These are phyloP conservation scores for Colletotrichum echinochloae DNA, from an alignment of 2,329 filamentous ascomycete genomes.

Conservation along the genomic window DNA sequence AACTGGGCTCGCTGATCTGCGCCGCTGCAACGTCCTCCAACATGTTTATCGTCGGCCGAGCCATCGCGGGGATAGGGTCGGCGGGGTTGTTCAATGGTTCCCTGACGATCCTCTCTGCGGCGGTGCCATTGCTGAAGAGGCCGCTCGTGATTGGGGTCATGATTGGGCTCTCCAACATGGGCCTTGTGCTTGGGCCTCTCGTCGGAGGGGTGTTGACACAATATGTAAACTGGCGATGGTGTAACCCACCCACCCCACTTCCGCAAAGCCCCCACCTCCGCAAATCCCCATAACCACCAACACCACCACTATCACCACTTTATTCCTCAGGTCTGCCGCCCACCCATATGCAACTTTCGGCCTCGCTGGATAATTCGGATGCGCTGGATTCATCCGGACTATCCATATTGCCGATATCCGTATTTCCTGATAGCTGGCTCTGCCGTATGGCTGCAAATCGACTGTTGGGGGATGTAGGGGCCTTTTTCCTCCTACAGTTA, in stretches of 20 bases:
- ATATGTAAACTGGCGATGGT: conserved; percentile 57
- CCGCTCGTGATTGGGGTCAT: conserved; percentile 40
- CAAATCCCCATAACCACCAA: too few relatives aligned
- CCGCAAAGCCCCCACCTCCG: too few relatives aligned
- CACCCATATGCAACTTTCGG: too few relatives aligned
- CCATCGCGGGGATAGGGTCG: conserved; percentile 60
- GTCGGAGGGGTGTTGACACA: conserved; percentile 57
- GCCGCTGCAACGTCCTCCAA: conserved; percentile 57
- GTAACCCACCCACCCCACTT: conserved; percentile 46
- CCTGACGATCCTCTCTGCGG: conserved; percentile 49
- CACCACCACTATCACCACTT: too few relatives aligned
- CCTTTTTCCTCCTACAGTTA: too few relatives aligned
- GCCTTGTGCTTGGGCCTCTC: conserved; percentile 59
- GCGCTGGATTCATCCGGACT: too few relatives aligned
- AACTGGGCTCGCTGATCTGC: conserved; percentile 60
- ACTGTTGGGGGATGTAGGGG: too few relatives aligned
- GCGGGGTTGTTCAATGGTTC: conserved; percentile 57
- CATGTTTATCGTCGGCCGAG: conserved; percentile 63
- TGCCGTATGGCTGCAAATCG: too few relatives aligned
- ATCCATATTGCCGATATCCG: too few relatives aligned
- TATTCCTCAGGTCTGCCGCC: too few relatives aligned
- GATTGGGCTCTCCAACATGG: conserved; percentile 52
- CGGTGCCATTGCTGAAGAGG: conserved; percentile 46
- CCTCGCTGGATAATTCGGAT: too few relatives aligned
- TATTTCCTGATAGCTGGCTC: too few relatives aligned